Evolutionary conservation across 2,329 filamentous ascomycete genomes (phyloP).

Genomic region (Pseudogymnoascus sp.): DNA sequence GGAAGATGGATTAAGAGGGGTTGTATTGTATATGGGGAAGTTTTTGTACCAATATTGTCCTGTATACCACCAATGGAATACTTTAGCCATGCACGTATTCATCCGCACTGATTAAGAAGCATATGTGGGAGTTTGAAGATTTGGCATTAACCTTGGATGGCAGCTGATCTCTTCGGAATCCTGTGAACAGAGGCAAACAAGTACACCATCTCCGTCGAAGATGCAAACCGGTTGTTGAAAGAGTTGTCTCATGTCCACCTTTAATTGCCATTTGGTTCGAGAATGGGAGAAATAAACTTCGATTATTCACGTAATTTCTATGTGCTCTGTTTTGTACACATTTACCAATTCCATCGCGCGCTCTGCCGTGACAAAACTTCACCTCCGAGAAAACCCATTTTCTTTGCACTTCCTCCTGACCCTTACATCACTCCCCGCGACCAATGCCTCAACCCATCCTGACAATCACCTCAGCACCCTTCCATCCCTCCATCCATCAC

Average conservation of each 20-base stretch:
- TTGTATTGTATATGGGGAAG: slow-evolving; percentile 3
- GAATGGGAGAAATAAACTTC: neutral
- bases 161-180: neutral
- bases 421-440: neutral
- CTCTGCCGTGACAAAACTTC: neutral
- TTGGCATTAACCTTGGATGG: neutral
- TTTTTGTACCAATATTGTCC: slow-evolving; percentile 1
- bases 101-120: neutral
- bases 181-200: neutral
- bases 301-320: neutral
- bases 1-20: slow-evolving; percentile 43
- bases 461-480: neutral
- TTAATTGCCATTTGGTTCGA: neutral
- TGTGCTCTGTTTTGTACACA: neutral
- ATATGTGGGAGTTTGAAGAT: neutral
- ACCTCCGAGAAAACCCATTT: neutral
- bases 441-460: neutral
- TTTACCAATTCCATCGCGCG: too few relatives aligned
- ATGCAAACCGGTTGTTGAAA: neutral
- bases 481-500: neutral
- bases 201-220: neutral
- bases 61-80: slow-evolving; percentile 8
- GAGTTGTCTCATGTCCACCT: neutral
- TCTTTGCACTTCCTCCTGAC: neutral
- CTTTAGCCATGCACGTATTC: neutral